These are phyloP conservation scores for Komagataella mondaviorum DNA, from an alignment of 805 yeast species.

Conservation along the genomic window DNA sequence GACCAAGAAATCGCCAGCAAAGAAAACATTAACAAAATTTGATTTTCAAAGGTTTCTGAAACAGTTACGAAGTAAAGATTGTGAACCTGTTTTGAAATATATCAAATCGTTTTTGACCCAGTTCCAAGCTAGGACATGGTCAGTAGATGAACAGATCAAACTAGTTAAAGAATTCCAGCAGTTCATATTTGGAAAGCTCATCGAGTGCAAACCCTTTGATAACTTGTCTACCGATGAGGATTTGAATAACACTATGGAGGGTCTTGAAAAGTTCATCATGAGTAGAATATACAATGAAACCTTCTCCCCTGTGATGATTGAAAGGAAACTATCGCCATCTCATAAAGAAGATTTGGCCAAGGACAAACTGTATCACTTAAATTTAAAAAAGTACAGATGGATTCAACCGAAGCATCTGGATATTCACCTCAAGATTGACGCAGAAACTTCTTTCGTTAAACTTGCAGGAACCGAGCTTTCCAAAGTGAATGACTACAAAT, in stretches of 20 bases:
- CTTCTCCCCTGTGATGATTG: conserved; percentile 55
- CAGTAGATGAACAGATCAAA: conserved; percentile 65
- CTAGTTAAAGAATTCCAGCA: conserved; percentile 63
- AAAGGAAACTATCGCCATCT: conserved; percentile 28
- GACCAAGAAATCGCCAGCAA: neutral
- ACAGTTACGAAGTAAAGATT: conserved; percentile 57
- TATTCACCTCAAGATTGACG: conserved; percentile 34
- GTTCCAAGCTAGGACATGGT: conserved; percentile 58
- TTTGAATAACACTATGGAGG: conserved; percentile 69
- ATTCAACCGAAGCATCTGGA: conserved; percentile 68
- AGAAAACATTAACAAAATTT: conserved; percentile 20
- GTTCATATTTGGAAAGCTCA: conserved; percentile 55
- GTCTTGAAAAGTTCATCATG: conserved; percentile 87
- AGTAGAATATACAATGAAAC: conserved; percentile 67
- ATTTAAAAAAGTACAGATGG: conserved; percentile 29
- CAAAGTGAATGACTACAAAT: conserved; percentile 71
- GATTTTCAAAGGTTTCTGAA: conserved; percentile 75
- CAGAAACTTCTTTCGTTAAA: conserved; percentile 39
- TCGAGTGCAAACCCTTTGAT: conserved; percentile 58
- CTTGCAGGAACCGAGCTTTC: conserved; percentile 64
- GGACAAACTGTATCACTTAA: conserved; percentile 47
- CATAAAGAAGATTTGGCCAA: conserved; percentile 50
- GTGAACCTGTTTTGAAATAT: conserved; percentile 83
- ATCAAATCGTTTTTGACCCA: conserved; percentile 73
- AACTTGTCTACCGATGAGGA: conserved; percentile 41